Evolutionary conservation across 148 eudicot genomes (phyloP).

Genomic region (Beta vulgaris): DNA sequence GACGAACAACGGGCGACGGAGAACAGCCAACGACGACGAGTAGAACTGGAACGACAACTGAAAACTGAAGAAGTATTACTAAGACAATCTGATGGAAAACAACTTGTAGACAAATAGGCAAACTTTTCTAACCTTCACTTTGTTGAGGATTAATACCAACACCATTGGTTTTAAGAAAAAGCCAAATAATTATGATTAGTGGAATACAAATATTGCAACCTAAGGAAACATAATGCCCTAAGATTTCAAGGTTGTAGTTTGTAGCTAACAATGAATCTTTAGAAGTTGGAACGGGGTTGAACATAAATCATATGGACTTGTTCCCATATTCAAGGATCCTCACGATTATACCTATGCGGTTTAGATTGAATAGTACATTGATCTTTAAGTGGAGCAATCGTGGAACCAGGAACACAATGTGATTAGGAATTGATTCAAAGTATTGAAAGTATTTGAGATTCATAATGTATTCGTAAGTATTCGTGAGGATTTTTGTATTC

Average conservation of each 20-base stretch:
- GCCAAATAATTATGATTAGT: background rate
- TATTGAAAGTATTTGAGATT: too few relatives aligned
- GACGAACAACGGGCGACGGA: too few relatives aligned
- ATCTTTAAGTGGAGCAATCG: too few relatives aligned
- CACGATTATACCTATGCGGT: too few relatives aligned
- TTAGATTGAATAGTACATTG: too few relatives aligned
- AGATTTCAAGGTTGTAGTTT: background rate
- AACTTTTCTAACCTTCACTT: conserved; percentile 71
- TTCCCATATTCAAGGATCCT: background rate
- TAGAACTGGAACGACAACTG: too few relatives aligned
- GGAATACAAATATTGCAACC: background rate
- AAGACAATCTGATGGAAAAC: background rate
- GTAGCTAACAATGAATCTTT: background rate
- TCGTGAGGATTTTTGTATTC: too few relatives aligned
- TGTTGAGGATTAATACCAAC: conserved; percentile 99
- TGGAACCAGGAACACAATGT: too few relatives aligned
- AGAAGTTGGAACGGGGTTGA: background rate
- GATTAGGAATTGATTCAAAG: too few relatives aligned
- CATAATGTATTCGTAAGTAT: too few relatives aligned
- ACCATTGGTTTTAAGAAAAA: conserved; percentile 63
- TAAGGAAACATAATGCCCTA: background rate
- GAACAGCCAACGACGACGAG: too few relatives aligned
- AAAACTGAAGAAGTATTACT: background rate
- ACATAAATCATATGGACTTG: background rate
- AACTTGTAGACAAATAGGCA: conserved; percentile 1